Evolutionary conservation across 805 yeast genomes (phyloP), one percentile per base, ranked within the genome.

Genomic region (Wickerhamomyces ciferrii): DNA sequence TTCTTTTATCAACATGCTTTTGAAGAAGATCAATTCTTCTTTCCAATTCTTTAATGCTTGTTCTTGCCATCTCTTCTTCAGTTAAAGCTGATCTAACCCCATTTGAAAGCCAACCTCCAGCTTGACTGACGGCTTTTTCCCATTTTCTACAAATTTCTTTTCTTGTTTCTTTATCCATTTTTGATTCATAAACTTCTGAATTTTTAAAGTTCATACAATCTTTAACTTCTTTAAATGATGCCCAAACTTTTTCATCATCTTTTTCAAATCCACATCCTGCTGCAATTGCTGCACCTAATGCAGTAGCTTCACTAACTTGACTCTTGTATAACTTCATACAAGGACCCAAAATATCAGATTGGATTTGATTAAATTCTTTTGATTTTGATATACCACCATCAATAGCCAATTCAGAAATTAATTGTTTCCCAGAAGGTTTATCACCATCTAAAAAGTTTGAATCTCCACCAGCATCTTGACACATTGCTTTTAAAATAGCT

Each of bases 371-470:
- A 44, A 90, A 92, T 58, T 86, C 92, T 59, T 84, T 84, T 17
- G 96, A 88, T 56, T 86, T 80, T 20, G 96, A 85, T 94, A 91
- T 85, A 55, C 98, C 98, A 46, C 97, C 98, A 63, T 91, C 98
- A 21, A 91, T 96, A 29, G 88, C 84, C 49, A 85, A 69, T 15
- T 73, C 60, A 4, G 79, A 71, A 53, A 82, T 70, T 39, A 81
- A 64, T 27, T 72, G 75, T 56, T 70, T 76, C 53, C 67, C 63
- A 14, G 68, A 60, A 42, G 61, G 62, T 23, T 56, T 63, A 32
- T 67, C 60, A n/a, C n/a, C n/a, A 50, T 82, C 86, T 53, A 81
- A 67, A 65, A 81, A 81, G 54, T 78, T 69, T 46, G 60, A 57
- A 43, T 61, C 53, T 13, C 79, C 78, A 45, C 87, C 89, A 5